Conservation (phyloP, 768 basidiomycete genomes). For the Pleurotus giganteus region DNA sequence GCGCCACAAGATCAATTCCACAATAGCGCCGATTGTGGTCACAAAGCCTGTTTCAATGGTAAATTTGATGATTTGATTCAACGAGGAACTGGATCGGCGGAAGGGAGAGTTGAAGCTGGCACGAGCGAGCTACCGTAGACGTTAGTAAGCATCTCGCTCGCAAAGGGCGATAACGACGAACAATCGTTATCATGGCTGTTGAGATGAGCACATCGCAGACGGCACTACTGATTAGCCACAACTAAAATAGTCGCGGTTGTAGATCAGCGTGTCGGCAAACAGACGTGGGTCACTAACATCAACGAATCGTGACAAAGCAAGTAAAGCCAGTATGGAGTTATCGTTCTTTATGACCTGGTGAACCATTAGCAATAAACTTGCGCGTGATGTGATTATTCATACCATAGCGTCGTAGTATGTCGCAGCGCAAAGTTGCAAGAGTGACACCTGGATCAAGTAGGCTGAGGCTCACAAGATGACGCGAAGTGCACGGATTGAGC, state of each 20-base stretch:
- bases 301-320: not conserved
- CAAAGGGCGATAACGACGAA: not conserved
- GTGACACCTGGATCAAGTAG: not conserved
- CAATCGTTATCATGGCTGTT: constrained; percentile 20
- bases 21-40: constrained; percentile 10
- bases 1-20: constrained; percentile 12
- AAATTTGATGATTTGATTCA: constrained; percentile 7
- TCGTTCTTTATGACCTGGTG: not conserved
- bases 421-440: not conserved
- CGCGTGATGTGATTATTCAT: not conserved
- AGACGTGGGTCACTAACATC: not conserved
- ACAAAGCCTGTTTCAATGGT: constrained; percentile 14
- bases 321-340: not conserved
- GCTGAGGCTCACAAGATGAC: not conserved
- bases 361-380: not conserved
- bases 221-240: constrained; percentile 16
- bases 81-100: not conserved
- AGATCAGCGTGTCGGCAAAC: too few species aligned
- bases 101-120: not conserved
- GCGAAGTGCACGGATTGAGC: not conserved
- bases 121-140: not conserved
- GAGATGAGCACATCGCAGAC: constrained; percentile 20
- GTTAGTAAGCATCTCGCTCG: not conserved
- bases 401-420: constrained; percentile 4
- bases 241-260: constrained; percentile 6